These are phyloP conservation scores for Aureobasidium melanogenum DNA, from an alignment of 2,329 filamentous ascomycete species.

Conservation along the genomic window DNA sequence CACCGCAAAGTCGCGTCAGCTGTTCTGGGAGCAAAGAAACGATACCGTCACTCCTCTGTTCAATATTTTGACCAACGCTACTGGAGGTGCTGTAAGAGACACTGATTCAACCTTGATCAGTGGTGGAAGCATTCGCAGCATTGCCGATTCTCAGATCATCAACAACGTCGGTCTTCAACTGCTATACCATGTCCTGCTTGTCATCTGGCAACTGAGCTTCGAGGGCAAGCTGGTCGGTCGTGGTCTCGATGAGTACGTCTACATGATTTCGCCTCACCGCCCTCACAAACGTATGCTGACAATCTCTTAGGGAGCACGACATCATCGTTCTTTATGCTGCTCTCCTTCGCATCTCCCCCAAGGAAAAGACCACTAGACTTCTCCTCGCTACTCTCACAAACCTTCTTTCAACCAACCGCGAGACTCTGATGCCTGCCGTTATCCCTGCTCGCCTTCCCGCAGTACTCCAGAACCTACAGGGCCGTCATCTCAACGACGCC, in stretches of 20 bases:
- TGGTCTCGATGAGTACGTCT: slow-evolving; percentile 72
- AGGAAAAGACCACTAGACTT: slow-evolving; percentile 93
- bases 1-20: slow-evolving; percentile 60
- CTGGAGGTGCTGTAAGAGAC: slow-evolving; percentile 55
- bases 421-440: slow-evolving; percentile 65
- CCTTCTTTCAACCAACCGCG: slow-evolving; percentile 66
- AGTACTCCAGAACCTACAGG: slow-evolving; percentile 49
- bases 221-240: slow-evolving; percentile 63
- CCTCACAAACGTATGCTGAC: slow-evolving; percentile 17
- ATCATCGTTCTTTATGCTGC: slow-evolving; percentile 88
- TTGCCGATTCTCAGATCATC: slow-evolving; percentile 52
- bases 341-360: slow-evolving; percentile 82
- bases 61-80: slow-evolving; percentile 67
- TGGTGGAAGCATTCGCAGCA: slow-evolving; percentile 39
- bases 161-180: slow-evolving; percentile 87
- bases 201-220: slow-evolving; percentile 95
- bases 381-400: slow-evolving; percentile 85
- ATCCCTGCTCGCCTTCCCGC: slow-evolving; percentile 73
- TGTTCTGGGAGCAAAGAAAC: slow-evolving; percentile 86
- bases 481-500: slow-evolving; percentile 41
- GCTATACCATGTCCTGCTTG: slow-evolving; percentile 85
- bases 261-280: background rate
- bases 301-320: slow-evolving; percentile 67
- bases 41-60: slow-evolving; percentile 77
- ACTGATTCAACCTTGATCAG: slow-evolving; percentile 52